Evolutionary conservation across 2,329 filamentous ascomycete genomes (phyloP), one percentile per base, ranked within the genome.

Genomic region (Dothideomycetes sp.): DNA sequence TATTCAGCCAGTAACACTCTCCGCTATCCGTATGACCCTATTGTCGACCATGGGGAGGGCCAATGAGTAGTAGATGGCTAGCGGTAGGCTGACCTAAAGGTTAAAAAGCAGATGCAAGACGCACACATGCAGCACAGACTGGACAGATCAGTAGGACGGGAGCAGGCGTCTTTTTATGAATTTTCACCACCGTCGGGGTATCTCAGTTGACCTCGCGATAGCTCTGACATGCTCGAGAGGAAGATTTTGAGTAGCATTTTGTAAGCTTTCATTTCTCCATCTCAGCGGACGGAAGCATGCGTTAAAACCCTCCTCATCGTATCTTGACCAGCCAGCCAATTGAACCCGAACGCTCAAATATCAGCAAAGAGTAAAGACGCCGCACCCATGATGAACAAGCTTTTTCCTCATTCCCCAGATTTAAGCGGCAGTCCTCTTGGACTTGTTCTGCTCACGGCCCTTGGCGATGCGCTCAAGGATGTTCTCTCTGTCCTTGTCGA

Each of bases 11-110:
- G 59, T 56, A 65, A 91, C 72, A 54, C 64, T 94, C 72, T 94
- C 72, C 84, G 86, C 86, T 76, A 88, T 75, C 77, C 78, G 83
- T 94, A 79, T 94, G 94, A 81, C 86, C 85, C 77, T 77, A 77
- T n/a, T n/a, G n/a, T 52, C 52, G 73, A 81, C 77, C 80, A 83
- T 48, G 53, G 47, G 48, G 56, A 66, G 71, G 81, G 77, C 79
- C 75, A 72, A 80, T 77, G 79, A 79, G 84, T n/a, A n/a, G 83
- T 82, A 85, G 94, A 94, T 86, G 76, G 67, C 73, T 81, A 79
- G 84, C 84, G 83, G 66, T 59, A 8, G 7, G 17, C 22, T 31
- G 15, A n/a, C n/a, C n/a, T n/a, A n/a, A n/a, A 9, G 10, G 16
- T 9, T 12, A 2, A 16, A 3, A 11, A 27, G 15, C 2, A 22